These are phyloP conservation scores for Vitis hybrid DNA, from an alignment of 177 flowering plant genomes.

Conservation along the genomic window DNA sequence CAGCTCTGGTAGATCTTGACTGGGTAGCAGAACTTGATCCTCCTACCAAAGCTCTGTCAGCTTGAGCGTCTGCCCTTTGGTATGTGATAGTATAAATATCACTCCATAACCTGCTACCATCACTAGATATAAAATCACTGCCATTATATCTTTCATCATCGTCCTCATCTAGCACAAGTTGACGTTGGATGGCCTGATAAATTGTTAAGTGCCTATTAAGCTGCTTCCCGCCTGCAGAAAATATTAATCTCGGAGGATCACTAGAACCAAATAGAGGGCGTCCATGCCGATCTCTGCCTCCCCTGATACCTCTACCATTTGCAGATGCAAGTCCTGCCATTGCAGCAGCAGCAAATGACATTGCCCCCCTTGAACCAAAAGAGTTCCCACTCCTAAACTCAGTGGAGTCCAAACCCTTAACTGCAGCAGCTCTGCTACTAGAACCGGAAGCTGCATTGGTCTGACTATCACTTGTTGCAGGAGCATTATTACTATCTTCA, in stretches of 20 bases:
- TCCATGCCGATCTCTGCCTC: constrained; percentile 82
- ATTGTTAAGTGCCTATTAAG: constrained; percentile 84
- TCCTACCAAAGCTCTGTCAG: constrained; percentile 50
- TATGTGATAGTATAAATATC: constrained; percentile 89
- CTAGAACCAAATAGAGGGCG: constrained; percentile 53
- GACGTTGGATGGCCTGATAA: constrained; percentile 92
- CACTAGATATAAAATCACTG: constrained; percentile 69
- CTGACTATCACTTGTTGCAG: constrained; percentile 61
- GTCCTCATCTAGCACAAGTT: constrained; percentile 86
- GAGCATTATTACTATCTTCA: constrained; percentile 55
- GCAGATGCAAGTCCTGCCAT: constrained; percentile 92
- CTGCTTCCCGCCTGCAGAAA: constrained; percentile 85
- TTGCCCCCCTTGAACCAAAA: constrained; percentile 79
- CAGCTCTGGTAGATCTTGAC: constrained; percentile 58
- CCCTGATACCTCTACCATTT: constrained; percentile 73
- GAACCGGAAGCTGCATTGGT: constrained; percentile 67
- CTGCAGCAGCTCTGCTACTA: constrained; percentile 55
- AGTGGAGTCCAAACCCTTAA: constrained; percentile 53
- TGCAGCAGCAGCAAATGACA: constrained; percentile 99
- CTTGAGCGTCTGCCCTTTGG: constrained; percentile 73
- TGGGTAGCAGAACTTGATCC: constrained; percentile 38
- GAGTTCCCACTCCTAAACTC: constrained; percentile 67
- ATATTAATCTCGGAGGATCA: constrained; percentile 76
- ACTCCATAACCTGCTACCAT: constrained; percentile 83
- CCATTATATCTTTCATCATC: constrained; percentile 74